Conservation (phyloP, 2,329 filamentous ascomycete genomes). For the Colletotrichum sp. region DNA sequence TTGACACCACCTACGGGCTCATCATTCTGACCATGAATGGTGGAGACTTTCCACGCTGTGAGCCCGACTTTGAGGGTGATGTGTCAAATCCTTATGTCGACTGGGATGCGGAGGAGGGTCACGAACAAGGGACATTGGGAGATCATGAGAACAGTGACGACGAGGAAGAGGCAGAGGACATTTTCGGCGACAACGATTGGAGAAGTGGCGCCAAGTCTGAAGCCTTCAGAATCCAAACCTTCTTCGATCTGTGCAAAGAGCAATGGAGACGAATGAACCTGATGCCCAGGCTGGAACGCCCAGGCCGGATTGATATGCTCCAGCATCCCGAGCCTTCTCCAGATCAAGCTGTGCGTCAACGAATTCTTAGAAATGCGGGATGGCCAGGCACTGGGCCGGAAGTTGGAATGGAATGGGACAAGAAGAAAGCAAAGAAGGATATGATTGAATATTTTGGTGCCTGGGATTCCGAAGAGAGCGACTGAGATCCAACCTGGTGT, state of each 20-base stretch:
- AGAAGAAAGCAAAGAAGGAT: background rate
- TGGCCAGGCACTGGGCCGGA: background rate
- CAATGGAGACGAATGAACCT: background rate
- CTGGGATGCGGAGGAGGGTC: background rate
- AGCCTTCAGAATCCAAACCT: background rate
- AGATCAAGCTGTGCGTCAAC: background rate
- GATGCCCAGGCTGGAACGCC: background rate
- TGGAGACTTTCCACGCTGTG: background rate
- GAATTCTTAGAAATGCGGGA: background rate
- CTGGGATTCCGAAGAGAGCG: background rate
- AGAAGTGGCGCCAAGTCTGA: background rate
- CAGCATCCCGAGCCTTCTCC: background rate
- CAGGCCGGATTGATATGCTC: background rate
- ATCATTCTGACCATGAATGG: background rate
- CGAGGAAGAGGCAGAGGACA: background rate
- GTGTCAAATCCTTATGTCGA: background rate
- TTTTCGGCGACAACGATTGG: background rate
- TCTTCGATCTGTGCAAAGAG: background rate
- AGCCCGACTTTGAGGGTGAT: background rate
- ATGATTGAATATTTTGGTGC: background rate
- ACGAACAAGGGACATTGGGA: accelerated
- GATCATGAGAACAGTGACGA: background rate
- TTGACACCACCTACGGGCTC: background rate
- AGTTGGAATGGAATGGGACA: background rate
- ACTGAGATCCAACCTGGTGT: background rate